These are phyloP conservation scores for Euphorbia celastroides DNA, from an alignment of 441 rosid species.

Conservation along the genomic window DNA sequence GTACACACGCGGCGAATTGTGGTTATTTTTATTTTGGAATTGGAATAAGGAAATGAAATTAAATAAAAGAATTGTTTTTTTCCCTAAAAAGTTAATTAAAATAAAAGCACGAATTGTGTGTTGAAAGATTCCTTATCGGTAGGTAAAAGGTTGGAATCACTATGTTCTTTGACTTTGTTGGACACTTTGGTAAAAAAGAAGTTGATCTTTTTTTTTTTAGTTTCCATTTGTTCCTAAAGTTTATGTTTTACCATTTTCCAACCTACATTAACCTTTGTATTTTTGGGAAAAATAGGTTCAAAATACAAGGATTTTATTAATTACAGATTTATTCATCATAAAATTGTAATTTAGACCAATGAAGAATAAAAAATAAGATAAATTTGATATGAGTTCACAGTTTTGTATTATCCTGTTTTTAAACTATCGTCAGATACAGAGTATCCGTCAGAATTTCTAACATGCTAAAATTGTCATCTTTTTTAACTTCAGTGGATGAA, in stretches of 20 bases:
- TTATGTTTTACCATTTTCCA: neutral
- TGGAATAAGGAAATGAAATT: neutral
- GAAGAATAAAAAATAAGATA: neutral
- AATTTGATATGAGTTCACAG: too few relatives aligned
- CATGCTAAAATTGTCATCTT: neutral
- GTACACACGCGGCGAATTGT: slow-evolving; percentile 52
- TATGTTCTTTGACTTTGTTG: slow-evolving; percentile 7
- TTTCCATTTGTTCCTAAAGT: too few relatives aligned
- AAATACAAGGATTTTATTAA: too few relatives aligned
- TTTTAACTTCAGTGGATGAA: too few relatives aligned
- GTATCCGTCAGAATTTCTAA: neutral
- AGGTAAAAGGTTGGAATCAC: neutral
- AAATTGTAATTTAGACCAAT: neutral
- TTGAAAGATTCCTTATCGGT: slow-evolving; percentile 19
- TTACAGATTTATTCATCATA: too few relatives aligned
- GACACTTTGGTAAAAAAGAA: slow-evolving; percentile 6
- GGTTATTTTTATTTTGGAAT: slow-evolving; percentile 4
- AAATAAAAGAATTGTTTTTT: neutral
- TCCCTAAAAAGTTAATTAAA: neutral
- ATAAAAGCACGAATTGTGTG: neutral
- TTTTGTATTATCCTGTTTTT: neutral
- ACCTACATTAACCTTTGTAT: neutral
- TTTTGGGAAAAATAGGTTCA: neutral
- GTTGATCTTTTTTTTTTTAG: neutral
- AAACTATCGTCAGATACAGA: neutral